Base-by-base conservation (phyloP, 805 yeast genomes). In the Candida glaebosa region DNA sequence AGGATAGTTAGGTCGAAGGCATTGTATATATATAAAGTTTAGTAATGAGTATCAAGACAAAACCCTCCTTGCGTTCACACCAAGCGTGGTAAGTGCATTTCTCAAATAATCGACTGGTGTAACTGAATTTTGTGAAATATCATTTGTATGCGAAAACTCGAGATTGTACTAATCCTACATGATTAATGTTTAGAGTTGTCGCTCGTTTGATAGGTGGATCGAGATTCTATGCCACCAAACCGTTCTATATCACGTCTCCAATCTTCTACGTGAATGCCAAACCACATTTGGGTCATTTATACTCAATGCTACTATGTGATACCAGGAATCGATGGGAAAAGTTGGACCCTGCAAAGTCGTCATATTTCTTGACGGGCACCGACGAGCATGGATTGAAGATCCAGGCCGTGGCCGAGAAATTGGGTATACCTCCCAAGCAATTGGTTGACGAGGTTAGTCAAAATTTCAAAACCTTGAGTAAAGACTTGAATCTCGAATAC, bases 371-470 rank as follows among this genome's bases (percentile, higher is more conserved):
- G 5, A 93, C 98, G 0, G 99, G 99, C 0, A 90, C 97, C 0
- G 99, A 93, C 60, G 99, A 93, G 61, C 99, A 93, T 60, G 99
- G 99, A 0, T 65, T 89, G 41, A 93, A 93, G 67, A 91, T 91
- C 22, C 95, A 87, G 52, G 71, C 77, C n/a, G 97, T 95, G 0
- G 95, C 96, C 0, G 69, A 68, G 43, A 73, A 70, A 9, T 54
- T 56, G 5, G 71, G 72, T 0, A 57, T 60, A n/a, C 64, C 65
- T 1, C 71, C 96, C 1, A 74, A 82, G 53, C 56, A 60, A 34
- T 84, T 90, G 52, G 95, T 89, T 17, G 96, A 91, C 56, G 63
- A 63, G 10, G 74, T 87, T 2, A 77, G 87, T 1, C 56, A 63
- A 3, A 80, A 79, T 41, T 93, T 93, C 63, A 74, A 75, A 50